These are phyloP conservation scores for Anethum foeniculum DNA, from an alignment of 140 eudicot species.

Conservation along the genomic window DNA sequence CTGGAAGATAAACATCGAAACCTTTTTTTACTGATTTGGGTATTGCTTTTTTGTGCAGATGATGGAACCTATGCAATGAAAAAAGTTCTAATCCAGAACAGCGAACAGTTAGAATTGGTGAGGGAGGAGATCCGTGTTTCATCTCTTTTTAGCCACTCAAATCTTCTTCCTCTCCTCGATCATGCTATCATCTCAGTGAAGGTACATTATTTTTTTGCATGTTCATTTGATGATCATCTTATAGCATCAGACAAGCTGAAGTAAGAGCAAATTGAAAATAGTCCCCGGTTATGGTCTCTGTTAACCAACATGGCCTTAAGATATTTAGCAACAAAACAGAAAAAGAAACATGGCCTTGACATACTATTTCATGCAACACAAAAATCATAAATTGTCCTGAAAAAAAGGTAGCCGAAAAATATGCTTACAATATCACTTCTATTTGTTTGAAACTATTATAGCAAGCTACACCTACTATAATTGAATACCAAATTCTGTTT, in stretches of 20 bases:
- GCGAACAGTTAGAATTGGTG: slow-evolving; percentile 79
- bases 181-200: slow-evolving; percentile 85
- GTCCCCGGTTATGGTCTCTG: neutral
- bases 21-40: slow-evolving; percentile 4
- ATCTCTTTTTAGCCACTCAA: slow-evolving; percentile 62
- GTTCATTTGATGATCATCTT: neutral
- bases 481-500: neutral
- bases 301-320: neutral
- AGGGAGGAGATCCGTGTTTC: slow-evolving; percentile 94
- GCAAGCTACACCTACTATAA: neutral
- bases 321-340: no score
- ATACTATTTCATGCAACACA: neutral
- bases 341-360: neutral
- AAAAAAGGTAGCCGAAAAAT: neutral
- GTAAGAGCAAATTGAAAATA: neutral
- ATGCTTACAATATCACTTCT: neutral
- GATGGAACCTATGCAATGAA: slow-evolving; percentile 99
- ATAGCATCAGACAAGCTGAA: neutral
- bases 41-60: slow-evolving; percentile 34
- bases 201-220: slow-evolving; percentile 26
- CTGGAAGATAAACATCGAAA: neutral
- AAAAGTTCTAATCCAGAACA: slow-evolving; percentile 79
- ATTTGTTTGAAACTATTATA: neutral
- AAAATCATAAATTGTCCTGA: neutral
- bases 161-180: slow-evolving; percentile 87